Evolutionary conservation across 208 protist species (phyloP).

Genomic region (Acanthamoeba divionensis): DNA sequence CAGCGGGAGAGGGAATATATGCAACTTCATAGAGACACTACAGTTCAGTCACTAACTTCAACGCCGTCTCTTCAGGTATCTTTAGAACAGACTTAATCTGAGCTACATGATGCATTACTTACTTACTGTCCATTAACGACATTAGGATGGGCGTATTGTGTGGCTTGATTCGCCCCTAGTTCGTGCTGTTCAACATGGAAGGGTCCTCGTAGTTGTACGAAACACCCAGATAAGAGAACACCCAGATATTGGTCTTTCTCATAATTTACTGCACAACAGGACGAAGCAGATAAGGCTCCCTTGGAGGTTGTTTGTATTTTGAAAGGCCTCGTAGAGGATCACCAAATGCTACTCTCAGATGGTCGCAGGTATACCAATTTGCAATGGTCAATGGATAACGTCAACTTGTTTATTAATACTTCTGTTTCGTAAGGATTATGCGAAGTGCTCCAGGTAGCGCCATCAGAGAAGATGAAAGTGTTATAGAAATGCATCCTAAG

Average conservation of each 20-base stretch:
- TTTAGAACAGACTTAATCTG: not conserved
- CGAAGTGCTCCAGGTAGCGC: not conserved
- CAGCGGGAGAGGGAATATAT: conserved; percentile 90
- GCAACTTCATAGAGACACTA: conserved; percentile 92
- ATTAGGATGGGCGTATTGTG: conserved; percentile 83
- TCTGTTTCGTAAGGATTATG: not conserved
- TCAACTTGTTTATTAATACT: not conserved
- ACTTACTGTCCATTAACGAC: not conserved
- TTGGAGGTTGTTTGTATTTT: conserved; percentile 84
- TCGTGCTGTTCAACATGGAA: conserved; percentile 86
- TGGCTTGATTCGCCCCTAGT: conserved; percentile 92
- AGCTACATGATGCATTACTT: not conserved
- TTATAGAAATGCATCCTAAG: conserved; percentile 69
- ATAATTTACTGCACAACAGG: conserved; percentile 41
- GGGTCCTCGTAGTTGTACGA: conserved; percentile 87
- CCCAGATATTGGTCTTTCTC: no score
- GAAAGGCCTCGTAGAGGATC: conserved; percentile 77
- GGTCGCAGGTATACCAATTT: conserved; percentile 51
- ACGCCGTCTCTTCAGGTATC: conserved; percentile 78
- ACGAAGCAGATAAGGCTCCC: conserved; percentile 94
- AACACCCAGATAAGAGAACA: not conserved
- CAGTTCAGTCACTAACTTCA: conserved; percentile 88
- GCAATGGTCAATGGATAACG: no score
- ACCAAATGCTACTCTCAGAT: conserved; percentile 78
- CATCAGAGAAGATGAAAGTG: not conserved